These are phyloP conservation scores for Globisporangium nunn DNA, from an alignment of 352 stramenopile species.

Conservation along the genomic window DNA sequence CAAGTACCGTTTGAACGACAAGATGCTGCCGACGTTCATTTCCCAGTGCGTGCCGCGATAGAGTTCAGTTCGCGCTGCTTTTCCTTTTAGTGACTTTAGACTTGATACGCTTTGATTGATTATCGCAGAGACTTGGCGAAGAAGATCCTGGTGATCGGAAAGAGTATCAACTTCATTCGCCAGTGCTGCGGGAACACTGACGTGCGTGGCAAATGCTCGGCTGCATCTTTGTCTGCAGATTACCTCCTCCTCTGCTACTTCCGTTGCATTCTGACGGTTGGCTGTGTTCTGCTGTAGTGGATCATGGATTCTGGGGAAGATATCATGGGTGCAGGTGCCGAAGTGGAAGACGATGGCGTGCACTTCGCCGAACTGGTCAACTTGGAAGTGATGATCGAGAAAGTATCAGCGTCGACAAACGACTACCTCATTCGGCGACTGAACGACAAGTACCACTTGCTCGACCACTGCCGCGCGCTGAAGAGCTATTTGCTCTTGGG, in stretches of 20 bases:
- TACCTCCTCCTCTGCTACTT: not conserved
- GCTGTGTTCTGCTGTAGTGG: constrained; percentile 31
- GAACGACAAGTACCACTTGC: constrained; percentile 90
- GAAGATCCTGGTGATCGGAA: constrained; percentile 94
- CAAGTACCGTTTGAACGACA: constrained; percentile 79
- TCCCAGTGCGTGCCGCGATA: constrained; percentile 40
- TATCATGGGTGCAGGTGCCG: constrained; percentile 30
- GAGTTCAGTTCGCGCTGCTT: too few relatives aligned
- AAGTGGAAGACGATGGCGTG: constrained; percentile 46
- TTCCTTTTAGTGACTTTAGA: not conserved
- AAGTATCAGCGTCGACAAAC: constrained; percentile 79
- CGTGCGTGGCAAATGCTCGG: constrained; percentile 23
- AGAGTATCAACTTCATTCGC: constrained; percentile 99
- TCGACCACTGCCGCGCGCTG: constrained; percentile 93
- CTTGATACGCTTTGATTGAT: not conserved
- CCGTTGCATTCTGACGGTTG: not conserved
- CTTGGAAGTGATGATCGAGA: constrained; percentile 72
- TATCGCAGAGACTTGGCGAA: constrained; percentile 79
- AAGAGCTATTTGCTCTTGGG: constrained; percentile 97
- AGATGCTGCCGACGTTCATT: constrained; percentile 87
- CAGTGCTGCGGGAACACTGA: constrained; percentile 90
- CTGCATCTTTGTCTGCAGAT: not conserved
- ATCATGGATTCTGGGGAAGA: constrained; percentile 59
- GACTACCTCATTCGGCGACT: constrained; percentile 89
- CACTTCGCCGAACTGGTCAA: constrained; percentile 67